A percentile compares a stretch with the other conserved stretches of the same genome.
Evolutionary conservation across 2,329 filamentous ascomycete species (phyloP).

Genomic region (Trichoderma aggressivum): DNA sequence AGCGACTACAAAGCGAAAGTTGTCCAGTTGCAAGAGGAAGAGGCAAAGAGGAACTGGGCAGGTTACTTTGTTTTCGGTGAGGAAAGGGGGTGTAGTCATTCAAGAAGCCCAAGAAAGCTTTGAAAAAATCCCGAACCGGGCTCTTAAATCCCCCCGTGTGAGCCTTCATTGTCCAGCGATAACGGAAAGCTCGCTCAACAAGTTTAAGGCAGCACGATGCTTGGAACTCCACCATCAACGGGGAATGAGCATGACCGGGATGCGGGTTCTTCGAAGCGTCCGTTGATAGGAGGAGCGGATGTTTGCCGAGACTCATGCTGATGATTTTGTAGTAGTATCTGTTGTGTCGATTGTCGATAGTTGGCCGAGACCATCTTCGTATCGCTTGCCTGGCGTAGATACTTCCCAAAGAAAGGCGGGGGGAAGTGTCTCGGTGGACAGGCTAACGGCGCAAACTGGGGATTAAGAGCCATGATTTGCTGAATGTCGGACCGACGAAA

Average conservation of each 20-base stretch:
- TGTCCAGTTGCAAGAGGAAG: neutral
- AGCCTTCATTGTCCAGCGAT: neutral
- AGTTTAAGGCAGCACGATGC: neutral
- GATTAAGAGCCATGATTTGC: neutral
- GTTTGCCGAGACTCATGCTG: neutral
- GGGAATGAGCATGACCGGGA: neutral
- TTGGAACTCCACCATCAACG: neutral
- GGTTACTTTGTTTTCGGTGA: neutral
- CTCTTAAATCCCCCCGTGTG: neutral
- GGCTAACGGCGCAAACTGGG: neutral
- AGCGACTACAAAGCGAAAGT: neutral
- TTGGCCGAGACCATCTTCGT: neutral
- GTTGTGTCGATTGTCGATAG: neutral
- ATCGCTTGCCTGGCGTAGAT: neutral
- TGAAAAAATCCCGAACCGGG: neutral
- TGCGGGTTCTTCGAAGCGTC: neutral
- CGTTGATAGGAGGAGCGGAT: neutral
- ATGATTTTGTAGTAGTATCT: neutral
- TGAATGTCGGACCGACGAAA: conserved; percentile 14
- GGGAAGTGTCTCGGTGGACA: neutral
- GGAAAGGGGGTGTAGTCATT: neutral
- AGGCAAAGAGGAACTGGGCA: neutral
- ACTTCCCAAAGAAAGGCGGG: neutral
- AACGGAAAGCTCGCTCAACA: neutral
- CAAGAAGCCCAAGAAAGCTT: neutral